phyloP scores from a whole-genome alignment of 163 green algal species.

The Chloromonas sp. region DNA sequence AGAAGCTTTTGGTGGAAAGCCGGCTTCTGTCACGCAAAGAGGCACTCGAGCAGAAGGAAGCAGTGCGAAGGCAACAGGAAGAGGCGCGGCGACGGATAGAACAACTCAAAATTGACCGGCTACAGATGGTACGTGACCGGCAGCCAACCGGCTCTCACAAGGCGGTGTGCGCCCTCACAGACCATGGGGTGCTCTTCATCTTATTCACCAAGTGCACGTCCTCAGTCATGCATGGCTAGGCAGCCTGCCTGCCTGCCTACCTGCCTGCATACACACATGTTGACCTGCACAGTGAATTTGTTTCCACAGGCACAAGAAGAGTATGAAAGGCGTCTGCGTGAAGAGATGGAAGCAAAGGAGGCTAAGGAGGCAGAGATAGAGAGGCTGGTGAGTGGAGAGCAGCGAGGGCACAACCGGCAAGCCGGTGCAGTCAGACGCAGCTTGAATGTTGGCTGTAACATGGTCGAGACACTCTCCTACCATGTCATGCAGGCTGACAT shows the following conservation, averaged over 20 bases:
- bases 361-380: slow-evolving; percentile 61
- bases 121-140: slow-evolving; percentile 22
- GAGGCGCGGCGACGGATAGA: slow-evolving; percentile 39
- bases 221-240: neutral
- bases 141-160: neutral
- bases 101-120: slow-evolving; percentile 24
- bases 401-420: neutral
- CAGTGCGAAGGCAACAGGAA: slow-evolving; percentile 41
- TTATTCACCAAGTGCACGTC: neutral
- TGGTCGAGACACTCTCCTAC: neutral
- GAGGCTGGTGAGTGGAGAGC: slow-evolving; percentile 37
- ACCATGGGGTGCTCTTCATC: too few relatives aligned
- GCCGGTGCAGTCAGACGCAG: neutral
- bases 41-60: slow-evolving; percentile 53
- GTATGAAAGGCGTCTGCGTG: slow-evolving; percentile 51
- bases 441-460: neutral
- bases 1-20: slow-evolving; percentile 43
- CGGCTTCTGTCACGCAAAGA: slow-evolving; percentile 38
- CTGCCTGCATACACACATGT: neutral
- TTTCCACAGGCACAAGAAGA: slow-evolving; percentile 49
- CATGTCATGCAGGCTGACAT: slow-evolving; percentile 38
- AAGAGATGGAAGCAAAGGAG: slow-evolving; percentile 51
- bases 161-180: too few relatives aligned
- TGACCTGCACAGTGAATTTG: neutral
- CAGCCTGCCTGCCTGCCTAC: neutral